These are phyloP conservation scores for Mytilinidion resinicola DNA, from an alignment of 495 filamentous ascomycete species.

Conservation along the genomic window DNA sequence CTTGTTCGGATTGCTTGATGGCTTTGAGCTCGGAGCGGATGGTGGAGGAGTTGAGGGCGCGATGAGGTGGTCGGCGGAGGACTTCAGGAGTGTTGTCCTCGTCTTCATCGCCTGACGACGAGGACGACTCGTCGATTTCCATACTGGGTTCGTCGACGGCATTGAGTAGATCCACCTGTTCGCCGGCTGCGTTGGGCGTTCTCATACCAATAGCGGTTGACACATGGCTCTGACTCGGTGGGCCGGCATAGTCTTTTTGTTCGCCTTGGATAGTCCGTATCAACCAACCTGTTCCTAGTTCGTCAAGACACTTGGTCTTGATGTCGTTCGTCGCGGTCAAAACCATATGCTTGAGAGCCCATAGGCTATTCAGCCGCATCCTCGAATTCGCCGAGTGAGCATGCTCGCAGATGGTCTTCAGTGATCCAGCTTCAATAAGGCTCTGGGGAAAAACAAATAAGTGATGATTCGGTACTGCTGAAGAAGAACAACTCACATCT, in stretches of 20 bases:
- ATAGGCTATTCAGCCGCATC: conserved; percentile 73
- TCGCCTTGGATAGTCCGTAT: conserved; percentile 38
- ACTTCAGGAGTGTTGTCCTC: conserved; percentile 52
- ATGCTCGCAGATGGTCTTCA: conserved; percentile 74
- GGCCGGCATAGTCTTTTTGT: conserved; percentile 2
- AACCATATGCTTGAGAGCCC: conserved; percentile 88
- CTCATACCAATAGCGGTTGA: conserved; percentile 46
- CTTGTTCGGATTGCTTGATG: conserved; percentile 51
- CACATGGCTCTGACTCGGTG: background rate
- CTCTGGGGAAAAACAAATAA: conserved; percentile 41
- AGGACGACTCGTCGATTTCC: conserved; percentile 33
- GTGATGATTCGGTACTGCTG: background rate
- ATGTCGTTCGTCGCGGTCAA: conserved; percentile 57
- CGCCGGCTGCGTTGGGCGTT: conserved; percentile 58
- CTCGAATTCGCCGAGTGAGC: conserved; percentile 68
- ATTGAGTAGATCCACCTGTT: conserved; percentile 61
- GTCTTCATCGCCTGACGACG: conserved; percentile 23
- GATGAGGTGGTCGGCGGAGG: conserved; percentile 36
- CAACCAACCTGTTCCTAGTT: conserved; percentile 72
- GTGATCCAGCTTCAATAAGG: conserved; percentile 67
- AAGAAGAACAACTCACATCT: conserved; percentile 49
- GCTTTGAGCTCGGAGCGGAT: conserved; percentile 40
- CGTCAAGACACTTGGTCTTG: conserved; percentile 69
- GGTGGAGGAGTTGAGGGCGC: conserved; percentile 16
- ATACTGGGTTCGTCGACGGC: conserved; percentile 44